Percentiles rank a stretch among this genome's conserved stretches.
phyloP scores from a whole-genome alignment of 371 early-diverging fungal genomes.

The Mucor circinelloides region DNA sequence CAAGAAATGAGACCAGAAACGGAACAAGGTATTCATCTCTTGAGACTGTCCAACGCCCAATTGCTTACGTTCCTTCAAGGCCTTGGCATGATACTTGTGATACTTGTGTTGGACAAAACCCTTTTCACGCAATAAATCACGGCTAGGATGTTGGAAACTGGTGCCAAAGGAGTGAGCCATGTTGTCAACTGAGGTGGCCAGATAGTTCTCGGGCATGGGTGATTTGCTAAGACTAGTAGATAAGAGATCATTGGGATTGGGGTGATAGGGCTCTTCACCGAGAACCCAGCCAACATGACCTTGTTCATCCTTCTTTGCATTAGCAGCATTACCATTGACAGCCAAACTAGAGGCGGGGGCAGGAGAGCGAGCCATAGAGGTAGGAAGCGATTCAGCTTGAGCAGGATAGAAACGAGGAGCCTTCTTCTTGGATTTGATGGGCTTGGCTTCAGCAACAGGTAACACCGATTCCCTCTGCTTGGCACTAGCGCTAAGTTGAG shows the following conservation, averaged over 20 bases:
- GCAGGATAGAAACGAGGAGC: slow-evolving; percentile 68
- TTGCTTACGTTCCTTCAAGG: slow-evolving; percentile 89
- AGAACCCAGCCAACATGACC: slow-evolving; percentile 93
- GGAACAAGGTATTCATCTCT: slow-evolving; percentile 97
- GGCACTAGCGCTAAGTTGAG: slow-evolving; percentile 18
- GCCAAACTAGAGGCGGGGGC: neutral
- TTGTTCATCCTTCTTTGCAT: slow-evolving; percentile 63
- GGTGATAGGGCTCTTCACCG: slow-evolving; percentile 51
- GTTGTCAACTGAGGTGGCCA: slow-evolving; percentile 52
- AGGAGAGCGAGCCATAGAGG: slow-evolving; percentile 28
- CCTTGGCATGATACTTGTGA: slow-evolving; percentile 91
- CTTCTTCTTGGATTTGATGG: slow-evolving; percentile 40
- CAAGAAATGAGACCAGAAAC: slow-evolving; percentile 98
- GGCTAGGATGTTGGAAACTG: slow-evolving; percentile 91
- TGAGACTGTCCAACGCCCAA: slow-evolving; percentile 90
- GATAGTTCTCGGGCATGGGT: slow-evolving; percentile 28
- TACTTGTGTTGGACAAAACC: slow-evolving; percentile 97
- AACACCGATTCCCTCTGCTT: slow-evolving; percentile 9
- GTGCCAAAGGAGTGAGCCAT: slow-evolving; percentile 74
- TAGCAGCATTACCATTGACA: neutral
- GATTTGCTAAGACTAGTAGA: slow-evolving; percentile 46
- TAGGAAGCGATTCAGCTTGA: slow-evolving; percentile 53
- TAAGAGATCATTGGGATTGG: slow-evolving; percentile 42
- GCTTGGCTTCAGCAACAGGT: slow-evolving; percentile 7
- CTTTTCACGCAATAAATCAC: slow-evolving; percentile 91